phyloP scores from a whole-genome alignment of 192 early-diverging fungal species.

The Mortierella antarctica region DNA sequence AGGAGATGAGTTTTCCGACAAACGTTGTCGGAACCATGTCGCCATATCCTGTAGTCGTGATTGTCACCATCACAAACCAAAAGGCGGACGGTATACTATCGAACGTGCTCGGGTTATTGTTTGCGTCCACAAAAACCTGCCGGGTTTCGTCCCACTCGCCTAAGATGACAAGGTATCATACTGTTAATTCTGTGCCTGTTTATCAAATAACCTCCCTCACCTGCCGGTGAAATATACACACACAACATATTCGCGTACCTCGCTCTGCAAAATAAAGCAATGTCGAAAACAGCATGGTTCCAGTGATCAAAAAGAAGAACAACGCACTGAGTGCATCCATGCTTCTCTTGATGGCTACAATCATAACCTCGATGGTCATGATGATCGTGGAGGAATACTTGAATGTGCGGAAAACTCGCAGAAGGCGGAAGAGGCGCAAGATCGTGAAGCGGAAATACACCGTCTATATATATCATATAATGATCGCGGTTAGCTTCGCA shows the following conservation, averaged over 20 bases:
- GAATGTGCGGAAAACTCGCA: conserved; percentile 84
- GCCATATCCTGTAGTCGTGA: conserved; percentile 85
- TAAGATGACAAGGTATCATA: not conserved
- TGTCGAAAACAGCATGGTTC: conserved; percentile 78
- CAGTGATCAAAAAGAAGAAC: conserved; percentile 78
- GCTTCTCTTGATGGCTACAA: conserved; percentile 79
- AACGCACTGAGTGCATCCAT: conserved; percentile 79
- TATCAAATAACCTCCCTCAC: too few species aligned
- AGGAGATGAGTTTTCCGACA: conserved; percentile 81
- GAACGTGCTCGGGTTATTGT: conserved; percentile 75
- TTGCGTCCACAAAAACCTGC: conserved; percentile 71
- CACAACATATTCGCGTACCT: conserved; percentile 41
- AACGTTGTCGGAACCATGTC: conserved; percentile 87
- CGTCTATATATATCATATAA: conserved; percentile 59
- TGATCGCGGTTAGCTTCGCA: too few species aligned
- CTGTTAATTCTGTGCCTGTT: too few species aligned
- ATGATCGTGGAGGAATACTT: conserved; percentile 85
- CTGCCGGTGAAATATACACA: too few species aligned
- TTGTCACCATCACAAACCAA: conserved; percentile 82
- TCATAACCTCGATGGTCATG: conserved; percentile 88
- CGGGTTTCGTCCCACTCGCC: conserved; percentile 73
- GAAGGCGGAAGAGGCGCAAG: conserved; percentile 76
- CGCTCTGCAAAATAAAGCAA: conserved; percentile 86
- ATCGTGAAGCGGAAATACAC: conserved; percentile 89
- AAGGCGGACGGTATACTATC: conserved; percentile 83